A percentile compares a stretch with the other conserved stretches of the same genome.
Evolutionary conservation across 768 basidiomycete species (phyloP).

Genomic region (Podaxis mareebaensis): DNA sequence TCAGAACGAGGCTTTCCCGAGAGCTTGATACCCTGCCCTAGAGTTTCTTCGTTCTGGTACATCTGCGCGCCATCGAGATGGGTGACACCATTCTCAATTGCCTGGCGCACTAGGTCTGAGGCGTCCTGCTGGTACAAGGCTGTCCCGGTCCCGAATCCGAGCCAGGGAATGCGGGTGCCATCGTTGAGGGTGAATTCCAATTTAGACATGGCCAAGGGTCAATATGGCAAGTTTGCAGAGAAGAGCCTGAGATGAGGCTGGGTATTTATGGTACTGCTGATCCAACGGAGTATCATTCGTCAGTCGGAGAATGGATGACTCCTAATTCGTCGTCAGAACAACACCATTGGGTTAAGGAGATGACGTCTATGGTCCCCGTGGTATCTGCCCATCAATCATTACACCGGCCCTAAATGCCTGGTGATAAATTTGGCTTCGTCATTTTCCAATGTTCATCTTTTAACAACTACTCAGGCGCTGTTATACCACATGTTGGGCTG

Average conservation of each 20-base stretch:
- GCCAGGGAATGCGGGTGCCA: slow-evolving; percentile 51
- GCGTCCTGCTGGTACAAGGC: slow-evolving; percentile 50
- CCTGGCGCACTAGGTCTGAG: slow-evolving; percentile 36
- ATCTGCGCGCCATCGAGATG: slow-evolving; percentile 68
- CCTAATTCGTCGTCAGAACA: not conserved
- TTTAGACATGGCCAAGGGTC: slow-evolving; percentile 27
- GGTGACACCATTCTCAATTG: slow-evolving; percentile 56
- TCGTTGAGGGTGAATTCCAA: slow-evolving; percentile 52
- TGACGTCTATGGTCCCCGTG: not conserved
- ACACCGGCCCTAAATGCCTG: slow-evolving; percentile 47
- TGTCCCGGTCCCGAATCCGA: slow-evolving; percentile 66
- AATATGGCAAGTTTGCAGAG: too few relatives aligned
- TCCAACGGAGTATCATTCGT: too few relatives aligned
- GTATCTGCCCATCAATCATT: not conserved
- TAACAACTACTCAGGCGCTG: slow-evolving; percentile 61
- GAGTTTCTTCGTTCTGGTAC: slow-evolving; percentile 55
- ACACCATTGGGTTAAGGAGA: not conserved
- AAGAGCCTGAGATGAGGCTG: too few relatives aligned
- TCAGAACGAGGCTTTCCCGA: slow-evolving; percentile 53
- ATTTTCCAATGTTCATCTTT: slow-evolving; percentile 47
- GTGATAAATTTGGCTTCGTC: slow-evolving; percentile 16
- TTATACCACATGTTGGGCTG: slow-evolving; percentile 59
- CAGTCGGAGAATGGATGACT: too few relatives aligned
- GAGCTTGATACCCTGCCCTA: slow-evolving; percentile 43
- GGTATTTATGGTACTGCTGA: too few relatives aligned